Conservation (phyloP, 1,139 yeast species). For the Hansenula lynferdii region DNA sequence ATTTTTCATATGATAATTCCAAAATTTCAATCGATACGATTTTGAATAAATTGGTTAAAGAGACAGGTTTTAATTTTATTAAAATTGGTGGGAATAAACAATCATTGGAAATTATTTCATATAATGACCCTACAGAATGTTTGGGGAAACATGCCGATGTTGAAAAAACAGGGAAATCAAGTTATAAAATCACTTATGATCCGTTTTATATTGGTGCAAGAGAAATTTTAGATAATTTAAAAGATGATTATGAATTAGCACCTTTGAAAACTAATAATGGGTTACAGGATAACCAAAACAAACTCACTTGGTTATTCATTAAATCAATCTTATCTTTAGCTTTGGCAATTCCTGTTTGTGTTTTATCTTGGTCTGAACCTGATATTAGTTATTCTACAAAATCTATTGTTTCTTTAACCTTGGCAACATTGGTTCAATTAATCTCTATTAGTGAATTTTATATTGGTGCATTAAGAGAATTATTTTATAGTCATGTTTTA, state of each 20-base stretch:
- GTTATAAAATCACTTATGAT: too few relatives aligned
- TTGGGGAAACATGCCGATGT: too few relatives aligned
- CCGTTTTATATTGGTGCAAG: too few relatives aligned
- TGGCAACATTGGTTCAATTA: neutral
- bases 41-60: neutral
- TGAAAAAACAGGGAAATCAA: too few relatives aligned
- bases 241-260: too few relatives aligned
- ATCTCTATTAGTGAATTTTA: conserved; percentile 1
- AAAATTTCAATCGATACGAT: neutral
- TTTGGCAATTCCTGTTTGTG: neutral
- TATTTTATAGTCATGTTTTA: neutral
- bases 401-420: neutral
- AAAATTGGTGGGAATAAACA: neutral
- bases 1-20: neutral
- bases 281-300: too few relatives aligned
- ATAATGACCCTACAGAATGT: neutral
- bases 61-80: neutral
- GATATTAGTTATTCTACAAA: neutral
- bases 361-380: neutral
- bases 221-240: too few relatives aligned
- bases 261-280: too few relatives aligned
- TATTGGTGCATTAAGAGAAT: neutral
- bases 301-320: too few relatives aligned
- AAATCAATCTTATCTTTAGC: neutral
- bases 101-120: neutral